Conservation (phyloP, 768 basidiomycete genomes). For the Solioccasus polychromus region DNA sequence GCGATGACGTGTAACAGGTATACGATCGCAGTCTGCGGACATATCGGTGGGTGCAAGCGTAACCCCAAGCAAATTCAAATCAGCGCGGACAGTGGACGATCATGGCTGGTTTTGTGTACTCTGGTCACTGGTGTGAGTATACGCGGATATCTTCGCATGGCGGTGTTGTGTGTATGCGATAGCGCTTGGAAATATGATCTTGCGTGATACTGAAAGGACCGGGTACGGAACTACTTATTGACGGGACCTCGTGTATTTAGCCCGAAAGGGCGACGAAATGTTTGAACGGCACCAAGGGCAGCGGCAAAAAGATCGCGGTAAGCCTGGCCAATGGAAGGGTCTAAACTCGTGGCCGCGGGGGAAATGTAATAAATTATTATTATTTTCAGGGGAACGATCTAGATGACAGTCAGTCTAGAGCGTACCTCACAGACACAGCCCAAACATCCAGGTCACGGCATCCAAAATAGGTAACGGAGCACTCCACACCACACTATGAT, state of each 20-base stretch:
- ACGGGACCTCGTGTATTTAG: not conserved
- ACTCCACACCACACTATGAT: conserved; percentile 20
- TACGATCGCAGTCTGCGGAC: not conserved
- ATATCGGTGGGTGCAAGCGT: not conserved
- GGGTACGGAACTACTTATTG: not conserved
- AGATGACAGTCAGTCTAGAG: conserved; percentile 18
- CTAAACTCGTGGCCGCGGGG: not conserved
- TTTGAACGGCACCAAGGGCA: not conserved
- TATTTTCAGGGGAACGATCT: conserved; percentile 1
- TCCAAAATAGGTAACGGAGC: conserved; percentile 25
- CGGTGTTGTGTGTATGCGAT: too few species aligned
- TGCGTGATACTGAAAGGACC: not conserved
- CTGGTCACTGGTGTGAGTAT: too few species aligned
- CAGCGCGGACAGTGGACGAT: too few species aligned
- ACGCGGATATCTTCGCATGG: too few species aligned
- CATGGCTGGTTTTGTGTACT: not conserved
- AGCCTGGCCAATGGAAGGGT: not conserved
- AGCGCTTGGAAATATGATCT: not conserved
- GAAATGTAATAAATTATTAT: not conserved
- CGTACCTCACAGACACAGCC: conserved; percentile 13
- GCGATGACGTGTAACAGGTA: not conserved
- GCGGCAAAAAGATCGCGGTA: not conserved
- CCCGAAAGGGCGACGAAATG: not conserved
- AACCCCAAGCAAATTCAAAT: too few species aligned
- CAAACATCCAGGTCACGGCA: conserved; percentile 7